These are phyloP conservation scores for Thielaviopsis ethacetica DNA, from an alignment of 2,329 filamentous ascomycete genomes.

Conservation along the genomic window DNA sequence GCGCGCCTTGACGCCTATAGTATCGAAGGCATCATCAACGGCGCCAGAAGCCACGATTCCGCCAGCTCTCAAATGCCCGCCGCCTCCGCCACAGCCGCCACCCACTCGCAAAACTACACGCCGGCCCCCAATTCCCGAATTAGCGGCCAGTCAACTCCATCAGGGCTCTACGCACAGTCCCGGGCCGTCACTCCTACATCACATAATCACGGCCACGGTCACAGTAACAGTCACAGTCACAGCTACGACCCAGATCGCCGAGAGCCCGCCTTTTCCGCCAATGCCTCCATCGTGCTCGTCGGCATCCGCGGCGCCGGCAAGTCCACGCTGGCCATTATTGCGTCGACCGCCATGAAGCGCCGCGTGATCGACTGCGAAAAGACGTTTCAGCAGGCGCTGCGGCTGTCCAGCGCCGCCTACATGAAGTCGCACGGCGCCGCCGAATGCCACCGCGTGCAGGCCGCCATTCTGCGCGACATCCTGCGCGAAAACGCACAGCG, in stretches of 20 bases:
- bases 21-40: constrained; percentile 5
- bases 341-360: constrained; percentile 51
- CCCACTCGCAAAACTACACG: constrained; percentile 17
- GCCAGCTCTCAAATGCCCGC: background rate
- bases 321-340: constrained; percentile 59
- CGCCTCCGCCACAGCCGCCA: constrained; percentile 13
- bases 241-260: constrained; percentile 14
- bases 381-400: constrained; percentile 47
- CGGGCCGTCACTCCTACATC: background rate
- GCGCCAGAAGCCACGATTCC: constrained; percentile 5
- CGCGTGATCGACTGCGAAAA: constrained; percentile 54
- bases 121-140: constrained; percentile 14
- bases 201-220: background rate
- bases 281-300: constrained; percentile 57
- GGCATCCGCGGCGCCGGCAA: constrained; percentile 62
- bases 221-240: background rate
- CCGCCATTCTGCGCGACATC: constrained; percentile 42
- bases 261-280: constrained; percentile 28
- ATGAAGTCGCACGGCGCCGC: constrained; percentile 44
- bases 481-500: constrained; percentile 41
- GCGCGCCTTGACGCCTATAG: background rate
- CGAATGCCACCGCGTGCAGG: constrained; percentile 47
- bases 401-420: constrained; percentile 44
- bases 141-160: constrained; percentile 15
- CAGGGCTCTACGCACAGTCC: background rate